Evolutionary conservation across 2,329 filamentous ascomycete genomes (phyloP).

Genomic region (Iodosphaeria phyllophila): DNA sequence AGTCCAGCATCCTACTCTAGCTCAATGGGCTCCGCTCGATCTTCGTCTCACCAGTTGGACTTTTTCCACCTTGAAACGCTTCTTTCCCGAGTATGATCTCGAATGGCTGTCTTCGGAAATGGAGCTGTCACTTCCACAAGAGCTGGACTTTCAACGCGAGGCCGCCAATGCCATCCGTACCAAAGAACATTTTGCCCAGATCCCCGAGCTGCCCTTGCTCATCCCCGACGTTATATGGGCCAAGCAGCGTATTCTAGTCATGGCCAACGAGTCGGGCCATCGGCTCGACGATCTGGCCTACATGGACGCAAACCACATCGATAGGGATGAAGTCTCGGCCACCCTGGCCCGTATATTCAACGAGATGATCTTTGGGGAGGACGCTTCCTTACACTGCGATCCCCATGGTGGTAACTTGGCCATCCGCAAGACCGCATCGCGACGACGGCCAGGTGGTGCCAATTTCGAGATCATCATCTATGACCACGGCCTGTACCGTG

Average conservation of each 20-base stretch:
- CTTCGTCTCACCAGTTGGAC: conserved; percentile 73
- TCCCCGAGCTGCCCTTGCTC: conserved; percentile 61
- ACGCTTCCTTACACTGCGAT: conserved; percentile 85
- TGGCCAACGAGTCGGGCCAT: conserved; percentile 78
- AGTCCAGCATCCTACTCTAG: conserved; percentile 78
- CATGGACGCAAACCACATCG: conserved; percentile 70
- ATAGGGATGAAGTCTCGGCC: conserved; percentile 87
- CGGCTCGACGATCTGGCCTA: conserved; percentile 80
- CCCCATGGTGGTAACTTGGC: conserved; percentile 94
- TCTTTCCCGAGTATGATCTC: conserved; percentile 94
- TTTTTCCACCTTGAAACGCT: conserved; percentile 74
- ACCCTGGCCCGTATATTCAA: conserved; percentile 88
- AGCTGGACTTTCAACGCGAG: conserved; percentile 78
- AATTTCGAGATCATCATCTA: conserved; percentile 97
- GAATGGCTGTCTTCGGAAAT: conserved; percentile 93
- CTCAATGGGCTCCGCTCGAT: conserved; percentile 81
- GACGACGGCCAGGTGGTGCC: conserved; percentile 31
- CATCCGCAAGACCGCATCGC: conserved; percentile 59
- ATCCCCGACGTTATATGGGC: conserved; percentile 86
- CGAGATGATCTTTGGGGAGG: conserved; percentile 93
- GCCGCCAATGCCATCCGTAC: conserved; percentile 68
- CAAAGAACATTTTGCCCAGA: conserved; percentile 59
- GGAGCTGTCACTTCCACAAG: conserved; percentile 75
- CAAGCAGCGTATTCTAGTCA: conserved; percentile 74
- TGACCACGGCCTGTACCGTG: conserved; percentile 90